Conservation (phyloP, 2,329 filamentous ascomycete species). For the Talaromyces albobiverticillius region DNA sequence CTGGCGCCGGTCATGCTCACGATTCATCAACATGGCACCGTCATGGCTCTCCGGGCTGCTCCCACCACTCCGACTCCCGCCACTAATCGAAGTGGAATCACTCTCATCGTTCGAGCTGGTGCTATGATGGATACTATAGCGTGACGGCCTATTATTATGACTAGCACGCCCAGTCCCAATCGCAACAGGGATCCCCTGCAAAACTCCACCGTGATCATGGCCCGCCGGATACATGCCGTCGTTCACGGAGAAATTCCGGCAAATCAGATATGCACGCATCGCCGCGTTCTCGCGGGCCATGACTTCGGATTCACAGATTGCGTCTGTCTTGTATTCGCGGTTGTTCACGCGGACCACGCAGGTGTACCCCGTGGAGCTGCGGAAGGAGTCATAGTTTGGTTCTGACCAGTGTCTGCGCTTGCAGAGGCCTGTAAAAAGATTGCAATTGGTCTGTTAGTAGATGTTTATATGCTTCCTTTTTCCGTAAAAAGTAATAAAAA, state of each 20-base stretch:
- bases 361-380: conserved; percentile 70
- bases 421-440: conserved; percentile 69
- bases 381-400: conserved; percentile 81
- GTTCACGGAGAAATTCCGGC: conserved; percentile 94
- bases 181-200: conserved; percentile 62
- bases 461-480: conserved; percentile 10
- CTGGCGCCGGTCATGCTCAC: conserved; percentile 22
- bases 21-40: conserved; percentile 17
- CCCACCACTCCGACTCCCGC: conserved; percentile 52
- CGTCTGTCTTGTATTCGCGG: conserved; percentile 90
- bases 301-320: conserved; percentile 74
- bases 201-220: conserved; percentile 52
- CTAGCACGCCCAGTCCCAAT: conserved; percentile 57
- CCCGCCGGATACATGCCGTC: conserved; percentile 75
- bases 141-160: not conserved
- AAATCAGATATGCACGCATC: conserved; percentile 95
- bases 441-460: conserved; percentile 36
- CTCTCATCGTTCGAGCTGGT: conserved; percentile 41
- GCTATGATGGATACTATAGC: not conserved
- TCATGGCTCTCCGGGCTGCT: conserved; percentile 50
- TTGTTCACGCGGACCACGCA: conserved; percentile 95
- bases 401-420: conserved; percentile 91
- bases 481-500: conserved; percentile 13
- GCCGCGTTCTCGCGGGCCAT: conserved; percentile 90
- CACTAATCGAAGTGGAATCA: conserved; percentile 35